Base-by-base conservation (phyloP, 2,329 filamentous ascomycete species). In the Tolypocladium nubicola region DNA sequence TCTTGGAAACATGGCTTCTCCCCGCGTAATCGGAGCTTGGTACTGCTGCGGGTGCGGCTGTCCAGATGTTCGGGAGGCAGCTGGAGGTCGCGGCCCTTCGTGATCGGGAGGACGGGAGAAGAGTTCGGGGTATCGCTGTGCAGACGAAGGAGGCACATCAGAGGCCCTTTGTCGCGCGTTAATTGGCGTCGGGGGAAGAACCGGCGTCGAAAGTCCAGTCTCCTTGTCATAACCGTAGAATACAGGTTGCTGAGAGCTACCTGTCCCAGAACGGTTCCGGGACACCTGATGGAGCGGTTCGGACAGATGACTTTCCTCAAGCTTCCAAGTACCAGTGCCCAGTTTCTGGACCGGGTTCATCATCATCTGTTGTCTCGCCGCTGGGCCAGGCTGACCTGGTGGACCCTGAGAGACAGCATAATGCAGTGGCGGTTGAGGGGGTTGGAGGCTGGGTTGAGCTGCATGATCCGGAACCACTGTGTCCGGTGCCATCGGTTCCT, bases 261-360 rank as follows among this genome's bases (percentile, higher is more conserved):
- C 63, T 2, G 68, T 69, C 21, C 66, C 69, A 26, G 70, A 63
- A 23, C 71, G 69, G 53, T 71, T 71, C 55, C 68, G 69, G 11
- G 66, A 62, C 3, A 70, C 64, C 4, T 60, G 57, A 55, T 73
- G 69, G 21, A 83, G 70, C 33, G 81, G 81, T 60, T 80, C 75
- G 1, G 75, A 68, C 40, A 84, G 69, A 58, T 79, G 74, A 11
- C 81, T 83, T 67, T 82, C 79, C 60, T 83, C 75, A 7, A 80
- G 67, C 54, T 76, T 79, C 80, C 81, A 84, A 21, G 72, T 71
- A 0, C 75, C 76, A n/a, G 73, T 75, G 33, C 74, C 73, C 3
- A 78, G 69, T 35, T 64, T 71, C 39, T 75, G 73, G 9, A 75
- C 66, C 11, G 75, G 71, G 45, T 75, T 76, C 37, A 61, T 59